Evolutionary conservation across 257 asterid species (phyloP), one percentile per base, ranked within the genome.

Genomic region (Ilex aquifolium): DNA sequence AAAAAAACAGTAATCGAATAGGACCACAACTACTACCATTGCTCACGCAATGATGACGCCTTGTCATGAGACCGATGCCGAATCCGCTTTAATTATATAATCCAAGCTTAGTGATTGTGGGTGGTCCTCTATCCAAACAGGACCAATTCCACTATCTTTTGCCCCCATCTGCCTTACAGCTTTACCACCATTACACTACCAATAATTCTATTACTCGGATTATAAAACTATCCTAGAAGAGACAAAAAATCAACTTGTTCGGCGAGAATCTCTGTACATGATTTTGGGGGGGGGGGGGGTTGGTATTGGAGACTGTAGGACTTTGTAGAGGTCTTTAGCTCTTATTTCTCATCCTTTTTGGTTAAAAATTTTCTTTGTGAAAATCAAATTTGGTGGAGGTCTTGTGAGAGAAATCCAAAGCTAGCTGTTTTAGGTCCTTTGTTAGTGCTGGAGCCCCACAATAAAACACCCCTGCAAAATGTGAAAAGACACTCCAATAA

Each of bases 391-490:
- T 87, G 76, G 97, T 85, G 63, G 84, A 62, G 62, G 95, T 83
- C 62, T 71, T 85, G 77, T 77, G 95, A 17, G 95, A 72, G 62
- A 90, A 87, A 72, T 87, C 91, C 61, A 66, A 79, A 14, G 97
- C 92, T 39, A 87, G 80, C 42, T 82, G 80, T 69, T 67, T 79
- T 32, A 90, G 62, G 46, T 85, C 92, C 21, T 78, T 77, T 67
- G 85, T 82, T 0, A 81, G 96, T 74, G 90, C 80, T 46, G 97
- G 95, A 52, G 93, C 95, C 72, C 97, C 97, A 76, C 97, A 90
- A 61, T 90, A 90, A 71, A 90, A 90, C 59, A 90, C 97, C 44
- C 97, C 97, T 87, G 93, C 74, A 74, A 57, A 36, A 30, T n/a
- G 17, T 3, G 13, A 36, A 36, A 54, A 48, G 17, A 32, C 0